These are phyloP conservation scores for Starmerella gropengiesseri DNA, from an alignment of 805 yeast species.

Conservation along the genomic window DNA sequence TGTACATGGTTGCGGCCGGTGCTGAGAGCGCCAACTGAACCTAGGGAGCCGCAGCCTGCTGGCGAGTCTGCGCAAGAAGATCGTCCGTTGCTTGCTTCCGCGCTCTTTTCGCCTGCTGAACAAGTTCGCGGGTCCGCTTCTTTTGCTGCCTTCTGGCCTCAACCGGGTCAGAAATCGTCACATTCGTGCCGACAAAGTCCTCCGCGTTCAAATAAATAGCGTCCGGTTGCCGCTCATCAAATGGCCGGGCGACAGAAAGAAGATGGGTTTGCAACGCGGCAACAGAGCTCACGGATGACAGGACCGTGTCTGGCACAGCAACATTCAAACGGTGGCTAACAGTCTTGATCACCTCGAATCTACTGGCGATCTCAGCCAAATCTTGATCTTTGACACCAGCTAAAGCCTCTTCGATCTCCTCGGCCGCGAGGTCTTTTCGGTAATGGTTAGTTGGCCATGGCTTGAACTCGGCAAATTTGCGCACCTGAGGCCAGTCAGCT, in stretches of 20 bases:
- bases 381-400: slow-evolving; percentile 3
- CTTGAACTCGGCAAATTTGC: slow-evolving; percentile 21
- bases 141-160: slow-evolving; percentile 39
- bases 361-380: slow-evolving; percentile 34
- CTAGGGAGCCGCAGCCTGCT: background rate
- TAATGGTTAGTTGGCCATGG: slow-evolving; percentile 28
- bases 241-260: slow-evolving; percentile 35
- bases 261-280: slow-evolving; percentile 33
- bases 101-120: slow-evolving; percentile 36
- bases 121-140: slow-evolving; percentile 37
- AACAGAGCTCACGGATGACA: slow-evolving; percentile 36
- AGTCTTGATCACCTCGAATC: slow-evolving; percentile 41
- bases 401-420: slow-evolving; percentile 16
- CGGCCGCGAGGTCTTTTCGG: slow-evolving; percentile 19
- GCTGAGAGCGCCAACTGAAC: too few relatives aligned
- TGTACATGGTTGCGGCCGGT: too few relatives aligned
- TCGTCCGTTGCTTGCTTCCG: slow-evolving; percentile 26
- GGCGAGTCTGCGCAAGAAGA: slow-evolving; percentile 10
- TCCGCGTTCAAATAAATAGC: slow-evolving; percentile 51
- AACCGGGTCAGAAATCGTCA: slow-evolving; percentile 37
- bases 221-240: slow-evolving; percentile 60
- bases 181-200: slow-evolving; percentile 48
- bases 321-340: slow-evolving; percentile 42
- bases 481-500: slow-evolving; percentile 19
- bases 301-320: slow-evolving; percentile 42